Base-by-base conservation (phyloP, 441 rosid species). In the Daphne laureola region DNA sequence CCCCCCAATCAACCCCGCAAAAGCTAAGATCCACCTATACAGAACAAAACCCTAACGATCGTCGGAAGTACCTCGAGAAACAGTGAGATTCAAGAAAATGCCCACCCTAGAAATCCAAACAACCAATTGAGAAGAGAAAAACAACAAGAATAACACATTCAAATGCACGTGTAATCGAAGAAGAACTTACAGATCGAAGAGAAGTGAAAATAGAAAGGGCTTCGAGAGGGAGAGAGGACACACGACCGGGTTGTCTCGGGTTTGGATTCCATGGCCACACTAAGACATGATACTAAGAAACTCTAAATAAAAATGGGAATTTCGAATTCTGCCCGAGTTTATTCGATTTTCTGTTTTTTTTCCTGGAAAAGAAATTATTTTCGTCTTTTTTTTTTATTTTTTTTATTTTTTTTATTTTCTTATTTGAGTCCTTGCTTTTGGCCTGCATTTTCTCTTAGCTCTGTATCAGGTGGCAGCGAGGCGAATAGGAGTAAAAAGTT, bases 231-330 rank as follows among this genome's bases (percentile, higher is more conserved):
- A 23, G 31, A 56, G 51, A 15, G 17, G 31, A 2, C 4, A 46
- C n/a, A 12, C 49, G 36, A 25, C 49, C 41, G 8, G 17, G 49
- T 40, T 47, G 17, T 45, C 42, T 12, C 23, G 51, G 46, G 57
- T 35, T 55, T 23, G 42, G 69, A 63, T 71, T 72, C 74, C 74
- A 71, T 58, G 26, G 61, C 64, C 62, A 35, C 44, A 45, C 52
- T 51, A 31, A 36, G 51, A 31, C 51, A 45, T 8, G 43, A 21
- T 47, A 63, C 46, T 18, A 36, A 36, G 31, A 44, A 48, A 55
- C 17, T 38, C 52, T 17, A 25, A 45, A 1, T 31, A 31, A 31
- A 31, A 31, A 31, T 31, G 38, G 38, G 8, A 31, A 31, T 31
- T 31, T 31, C 38, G 38, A n/a, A 53, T 17, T 8, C 31, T 12